phyloP scores from a whole-genome alignment of 768 basidiomycete species.

The Tremella yokohamensis region DNA sequence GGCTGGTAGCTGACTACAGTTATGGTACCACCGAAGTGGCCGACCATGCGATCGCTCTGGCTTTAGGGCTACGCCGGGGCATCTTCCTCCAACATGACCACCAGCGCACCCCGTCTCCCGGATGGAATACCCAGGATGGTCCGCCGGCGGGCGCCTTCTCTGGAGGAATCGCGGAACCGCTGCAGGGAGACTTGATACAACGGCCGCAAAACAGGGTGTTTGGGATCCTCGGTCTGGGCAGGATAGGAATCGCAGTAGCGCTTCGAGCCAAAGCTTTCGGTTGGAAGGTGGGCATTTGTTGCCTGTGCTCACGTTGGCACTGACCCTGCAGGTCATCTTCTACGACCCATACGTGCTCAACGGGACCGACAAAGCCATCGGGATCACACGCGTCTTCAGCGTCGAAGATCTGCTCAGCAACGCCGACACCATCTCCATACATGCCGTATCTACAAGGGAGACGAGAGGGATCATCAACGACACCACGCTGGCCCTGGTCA shows the following conservation, averaged over 20 bases:
- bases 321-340: slow-evolving; percentile 2
- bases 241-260: slow-evolving; percentile 2
- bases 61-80: not conserved
- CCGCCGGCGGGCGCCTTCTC: not conserved
- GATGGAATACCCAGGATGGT: not conserved
- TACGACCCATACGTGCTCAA: slow-evolving; percentile 5
- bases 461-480: not conserved
- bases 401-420: not conserved
- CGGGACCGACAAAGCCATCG: slow-evolving; percentile 1
- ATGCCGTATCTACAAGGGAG: not conserved
- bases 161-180: not conserved
- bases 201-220: not conserved
- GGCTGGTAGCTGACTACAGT: not conserved
- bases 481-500: slow-evolving; percentile 28
- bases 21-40: slow-evolving; percentile 9
- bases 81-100: slow-evolving; percentile 7
- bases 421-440: slow-evolving; percentile 4
- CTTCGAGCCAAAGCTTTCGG: slow-evolving; percentile 6
- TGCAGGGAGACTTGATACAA: slow-evolving; percentile 1
- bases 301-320: not conserved
- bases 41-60: slow-evolving; percentile 4
- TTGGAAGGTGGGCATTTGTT: not conserved
- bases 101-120: not conserved
- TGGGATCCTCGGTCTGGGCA: not conserved
- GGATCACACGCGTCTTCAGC: not conserved